Percentiles rank a stretch among this genome's conserved stretches.
Conservation (phyloP, 2,329 filamentous ascomycete species). For the Nectriaceae sp. region DNA sequence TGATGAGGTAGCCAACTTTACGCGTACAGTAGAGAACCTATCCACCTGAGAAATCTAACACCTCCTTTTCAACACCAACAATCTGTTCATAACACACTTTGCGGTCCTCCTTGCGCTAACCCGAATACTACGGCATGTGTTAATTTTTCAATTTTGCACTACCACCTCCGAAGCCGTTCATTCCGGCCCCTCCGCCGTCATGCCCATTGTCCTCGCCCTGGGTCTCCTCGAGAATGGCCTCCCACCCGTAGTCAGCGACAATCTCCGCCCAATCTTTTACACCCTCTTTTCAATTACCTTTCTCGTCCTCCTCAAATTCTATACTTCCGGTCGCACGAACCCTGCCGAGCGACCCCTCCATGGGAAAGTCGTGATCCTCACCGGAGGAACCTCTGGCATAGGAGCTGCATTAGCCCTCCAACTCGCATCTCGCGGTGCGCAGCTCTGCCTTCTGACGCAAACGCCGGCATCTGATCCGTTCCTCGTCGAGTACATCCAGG, state of each 20-base stretch:
- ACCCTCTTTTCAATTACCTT: conserved; percentile 36
- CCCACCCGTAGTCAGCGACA: conserved; percentile 49
- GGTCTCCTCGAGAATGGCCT: conserved; percentile 49
- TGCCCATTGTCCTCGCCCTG: conserved; percentile 56
- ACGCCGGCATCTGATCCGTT: conserved; percentile 82
- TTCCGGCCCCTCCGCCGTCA: conserved; percentile 30
- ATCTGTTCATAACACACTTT: not conserved
- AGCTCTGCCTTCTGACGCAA: conserved; percentile 87
- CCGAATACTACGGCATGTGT: conserved; percentile 13
- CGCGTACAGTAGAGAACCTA: not conserved
- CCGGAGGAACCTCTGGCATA: conserved; percentile 91
- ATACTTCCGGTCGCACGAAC: conserved; percentile 75
- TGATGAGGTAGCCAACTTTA: not conserved
- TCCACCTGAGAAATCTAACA: not conserved
- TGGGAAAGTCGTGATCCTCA: conserved; percentile 90
- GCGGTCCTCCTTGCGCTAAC: not conserved
- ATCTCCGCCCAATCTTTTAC: conserved; percentile 46
- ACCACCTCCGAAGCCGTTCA: conserved; percentile 1
- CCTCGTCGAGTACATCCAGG: conserved; percentile 88
- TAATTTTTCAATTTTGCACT: conserved; percentile 3
- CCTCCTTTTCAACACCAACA: not conserved
- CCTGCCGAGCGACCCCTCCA: conserved; percentile 81
- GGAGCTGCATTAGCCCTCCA: conserved; percentile 75
- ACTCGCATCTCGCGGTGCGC: conserved; percentile 80
- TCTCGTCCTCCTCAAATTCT: conserved; percentile 64